Base-by-base conservation (phyloP, 2,329 filamentous ascomycete species). In the Penicillium italicum region DNA sequence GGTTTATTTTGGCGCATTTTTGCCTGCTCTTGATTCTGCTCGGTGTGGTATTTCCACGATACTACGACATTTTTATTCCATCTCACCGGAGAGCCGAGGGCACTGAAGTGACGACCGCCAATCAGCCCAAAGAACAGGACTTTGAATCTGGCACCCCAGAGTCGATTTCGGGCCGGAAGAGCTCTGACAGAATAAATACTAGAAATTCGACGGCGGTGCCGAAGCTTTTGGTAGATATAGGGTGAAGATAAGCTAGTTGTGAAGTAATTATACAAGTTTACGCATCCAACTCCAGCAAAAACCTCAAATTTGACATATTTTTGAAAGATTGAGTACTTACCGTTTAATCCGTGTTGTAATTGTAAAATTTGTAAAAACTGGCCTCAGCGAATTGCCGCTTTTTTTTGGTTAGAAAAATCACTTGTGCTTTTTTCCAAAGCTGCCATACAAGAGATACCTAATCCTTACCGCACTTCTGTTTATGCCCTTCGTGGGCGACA, bases 31-130 rank as follows among this genome's bases (percentile, higher is more conserved):
- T 78, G 10, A 75, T 83, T 30, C 66, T 78, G 2, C 49, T 77
- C 1, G 81, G 80, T 6, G 76, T 82, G 38, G 69, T 83, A 5
- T 65, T 82, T 30, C 82, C 82, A 3, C 73, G 79, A 10, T 85
- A 81, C 69, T 83, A 80, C 60, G 75, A 82, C 60, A 68, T 77
- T 4, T 76, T 85, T 33, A 77, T 85, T 33, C 81, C 82, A 0
- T 62, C 72, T 0, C 62, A 73, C 3, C 75, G 82, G 1, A 71
- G 74, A 0, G 68, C 68, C 8, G 81, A 84, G 50, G 81, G 80
- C 5, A 55, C 36, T 4, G 46, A 55, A 41, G 12, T 34, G 3
- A 58, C 43, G 4, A 28, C 24, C 14, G 31, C 45, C 31, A 41
- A 24, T 46, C 31, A 47, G 26, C 42, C 34, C 14, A 53, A 47